Base-by-base conservation (phyloP, 345 rosid species). In the Eucalyptus albens region DNA sequence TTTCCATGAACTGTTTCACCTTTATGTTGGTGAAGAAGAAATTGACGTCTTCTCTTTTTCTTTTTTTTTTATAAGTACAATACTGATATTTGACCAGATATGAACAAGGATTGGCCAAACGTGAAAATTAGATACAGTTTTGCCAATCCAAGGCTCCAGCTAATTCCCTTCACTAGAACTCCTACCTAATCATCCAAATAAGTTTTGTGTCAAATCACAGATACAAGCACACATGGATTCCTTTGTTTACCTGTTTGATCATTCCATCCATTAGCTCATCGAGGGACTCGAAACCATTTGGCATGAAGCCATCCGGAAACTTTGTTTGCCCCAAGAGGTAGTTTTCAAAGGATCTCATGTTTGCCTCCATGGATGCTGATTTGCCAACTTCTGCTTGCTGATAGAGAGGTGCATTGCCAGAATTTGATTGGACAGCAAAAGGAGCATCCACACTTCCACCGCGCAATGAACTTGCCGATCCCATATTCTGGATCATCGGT, bases 191-290 rank as follows among this genome's bases (percentile, higher is more conserved):
- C 85, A 77, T 77, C 29, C 85, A 77, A 77, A 11, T 77, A 77
- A 77, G 47, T 77, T 77, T 77, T 40, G 29, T 40, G 47, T 40
- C 85, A 77, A 77, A 40, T 77, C 47, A 77, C 85, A 77, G 85
- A 40, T 21, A 40, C 29, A 77, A 77, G 85, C 27, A 24, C 85
- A 40, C 29, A 77, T 3, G 47, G 85, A 40, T 77, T 40, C 42
- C 47, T 40, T 77, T 77, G 85, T 42, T 86, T 93, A 96, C 99
- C 96, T 92, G 94, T 91, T 94, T 95, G 88, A 94, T 90, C 95
- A 94, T 93, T 85, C 93, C 92, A 69, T 89, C 91, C 97, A 94
- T 88, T 45, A 97, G 91, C 72, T 95, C 97, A 87, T 95, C 97
- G 86, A 96, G 88, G 50, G 95, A 92, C 17, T 94, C 97, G 3